phyloP scores from a whole-genome alignment of 148 eudicot genomes.

The Cornus suecica region DNA sequence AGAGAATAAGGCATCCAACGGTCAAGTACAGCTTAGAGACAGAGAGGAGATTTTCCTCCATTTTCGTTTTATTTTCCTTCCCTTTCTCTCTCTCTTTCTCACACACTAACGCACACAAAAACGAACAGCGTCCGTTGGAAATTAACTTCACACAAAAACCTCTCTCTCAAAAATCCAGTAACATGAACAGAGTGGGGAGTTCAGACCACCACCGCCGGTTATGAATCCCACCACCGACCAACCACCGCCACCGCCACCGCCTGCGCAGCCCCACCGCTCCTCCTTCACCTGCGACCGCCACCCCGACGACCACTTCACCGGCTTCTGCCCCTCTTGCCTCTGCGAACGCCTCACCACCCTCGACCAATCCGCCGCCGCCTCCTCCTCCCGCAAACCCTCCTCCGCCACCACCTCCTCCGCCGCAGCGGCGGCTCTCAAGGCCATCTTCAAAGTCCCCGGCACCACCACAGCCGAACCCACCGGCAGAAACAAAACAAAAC shows the following conservation, averaged over 20 bases:
- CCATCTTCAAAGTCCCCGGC: conserved; percentile 33
- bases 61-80: background rate
- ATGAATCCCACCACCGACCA: conserved; percentile 69
- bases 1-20: conserved; percentile 34
- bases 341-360: conserved; percentile 80
- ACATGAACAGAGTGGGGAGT: conserved; percentile 19
- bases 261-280: conserved; percentile 60
- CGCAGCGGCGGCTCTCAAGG: conserved; percentile 42
- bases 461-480: background rate
- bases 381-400: conserved; percentile 45
- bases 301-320: conserved; percentile 73
- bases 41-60: background rate
- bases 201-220: conserved; percentile 22
- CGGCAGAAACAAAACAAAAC: conserved; percentile 3
- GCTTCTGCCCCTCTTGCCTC: conserved; percentile 87
- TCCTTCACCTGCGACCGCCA: conserved; percentile 86
- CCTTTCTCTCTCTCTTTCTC: conserved; percentile 20
- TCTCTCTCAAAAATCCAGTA: conserved; percentile 13
- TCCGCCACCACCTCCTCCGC: conserved; percentile 34
- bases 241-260: conserved; percentile 42
- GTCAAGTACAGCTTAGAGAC: conserved; percentile 18
- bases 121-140: conserved; percentile 5
- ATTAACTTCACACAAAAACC: background rate
- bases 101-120: no score
- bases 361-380: conserved; percentile 42